Evolutionary conservation across 768 basidiomycete species (phyloP).

Genomic region (Candolleomyces eurysporus): DNA sequence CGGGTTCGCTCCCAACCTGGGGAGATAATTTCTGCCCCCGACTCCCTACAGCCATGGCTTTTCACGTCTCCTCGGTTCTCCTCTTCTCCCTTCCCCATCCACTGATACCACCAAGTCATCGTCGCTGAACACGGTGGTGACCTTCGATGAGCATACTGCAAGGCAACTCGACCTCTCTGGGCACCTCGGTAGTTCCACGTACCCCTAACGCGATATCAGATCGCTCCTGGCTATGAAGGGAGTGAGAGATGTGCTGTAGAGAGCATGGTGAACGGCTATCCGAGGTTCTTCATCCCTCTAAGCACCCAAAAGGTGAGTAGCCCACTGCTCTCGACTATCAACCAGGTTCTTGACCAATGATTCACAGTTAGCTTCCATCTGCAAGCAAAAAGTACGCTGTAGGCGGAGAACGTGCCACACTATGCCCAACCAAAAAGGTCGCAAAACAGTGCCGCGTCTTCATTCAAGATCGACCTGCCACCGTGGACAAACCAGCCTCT

Average conservation of each 20-base stretch:
- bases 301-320: slow-evolving; percentile 75
- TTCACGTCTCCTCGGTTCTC: too few relatives aligned
- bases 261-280: slow-evolving; percentile 87
- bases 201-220: slow-evolving; percentile 87
- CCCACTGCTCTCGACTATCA: not conserved
- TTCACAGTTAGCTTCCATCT: slow-evolving; percentile 70
- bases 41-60: too few relatives aligned
- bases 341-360: not conserved
- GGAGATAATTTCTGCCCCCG: slow-evolving; percentile 18
- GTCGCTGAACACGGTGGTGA: too few relatives aligned
- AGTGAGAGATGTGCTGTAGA: slow-evolving; percentile 77
- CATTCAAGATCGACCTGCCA: slow-evolving; percentile 50
- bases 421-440: slow-evolving; percentile 70
- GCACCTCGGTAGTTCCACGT: slow-evolving; percentile 58
- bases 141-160: not conserved
- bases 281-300: slow-evolving; percentile 89
- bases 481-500: slow-evolving; percentile 41
- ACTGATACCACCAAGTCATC: too few relatives aligned
- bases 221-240: slow-evolving; percentile 92
- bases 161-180: slow-evolving; percentile 30
- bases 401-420: slow-evolving; percentile 69
- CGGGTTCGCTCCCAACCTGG: slow-evolving; percentile 93
- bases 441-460: slow-evolving; percentile 79
- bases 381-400: slow-evolving; percentile 76
- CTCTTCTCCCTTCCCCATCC: too few relatives aligned